Evolutionary conservation across 805 yeast genomes (phyloP).

Genomic region (Lachancea nothofagi): DNA sequence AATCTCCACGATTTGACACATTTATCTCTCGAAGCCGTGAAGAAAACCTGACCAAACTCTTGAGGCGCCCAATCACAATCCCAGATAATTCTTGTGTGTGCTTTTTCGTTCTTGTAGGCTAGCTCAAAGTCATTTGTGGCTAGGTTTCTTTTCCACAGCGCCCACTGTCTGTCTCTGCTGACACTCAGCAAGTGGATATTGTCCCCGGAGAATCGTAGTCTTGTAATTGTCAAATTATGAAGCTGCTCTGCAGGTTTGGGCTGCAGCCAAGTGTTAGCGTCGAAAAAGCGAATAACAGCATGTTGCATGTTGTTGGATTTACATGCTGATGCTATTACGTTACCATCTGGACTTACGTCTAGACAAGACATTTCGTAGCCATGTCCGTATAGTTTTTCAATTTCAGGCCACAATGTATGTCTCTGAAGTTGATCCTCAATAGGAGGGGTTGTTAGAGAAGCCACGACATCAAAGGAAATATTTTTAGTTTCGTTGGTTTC

Average conservation of each 20-base stretch:
- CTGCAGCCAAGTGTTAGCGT: conserved; percentile 56
- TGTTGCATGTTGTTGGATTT: conserved; percentile 77
- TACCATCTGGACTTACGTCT: conserved; percentile 60
- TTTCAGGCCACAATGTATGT: conserved; percentile 90
- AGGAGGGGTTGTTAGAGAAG: conserved; percentile 56
- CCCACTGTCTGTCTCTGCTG: conserved; percentile 83
- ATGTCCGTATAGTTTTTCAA: conserved; percentile 93
- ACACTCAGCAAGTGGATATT: conserved; percentile 64
- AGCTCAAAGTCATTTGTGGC: conserved; percentile 38
- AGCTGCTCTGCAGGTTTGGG: conserved; percentile 51
- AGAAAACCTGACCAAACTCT: conserved; percentile 45
- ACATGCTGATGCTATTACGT: conserved; percentile 82
- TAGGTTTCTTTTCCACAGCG: conserved; percentile 56
- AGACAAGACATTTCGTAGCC: conserved; percentile 88
- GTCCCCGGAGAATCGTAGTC: conserved; percentile 68
- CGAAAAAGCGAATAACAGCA: conserved; percentile 78
- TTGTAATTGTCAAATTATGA: conserved; percentile 82
- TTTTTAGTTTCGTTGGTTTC: conserved; percentile 35
- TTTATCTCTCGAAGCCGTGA: conserved; percentile 86
- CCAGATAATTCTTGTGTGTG: conserved; percentile 92
- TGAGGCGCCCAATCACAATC: conserved; percentile 82
- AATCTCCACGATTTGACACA: conserved; percentile 68
- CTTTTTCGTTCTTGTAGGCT: conserved; percentile 48
- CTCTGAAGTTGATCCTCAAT: conserved; percentile 88
- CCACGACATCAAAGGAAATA: conserved; percentile 43